Conservation (phyloP, 306 rosid species). For the cucumber (Cucumis sativus) region DNA sequence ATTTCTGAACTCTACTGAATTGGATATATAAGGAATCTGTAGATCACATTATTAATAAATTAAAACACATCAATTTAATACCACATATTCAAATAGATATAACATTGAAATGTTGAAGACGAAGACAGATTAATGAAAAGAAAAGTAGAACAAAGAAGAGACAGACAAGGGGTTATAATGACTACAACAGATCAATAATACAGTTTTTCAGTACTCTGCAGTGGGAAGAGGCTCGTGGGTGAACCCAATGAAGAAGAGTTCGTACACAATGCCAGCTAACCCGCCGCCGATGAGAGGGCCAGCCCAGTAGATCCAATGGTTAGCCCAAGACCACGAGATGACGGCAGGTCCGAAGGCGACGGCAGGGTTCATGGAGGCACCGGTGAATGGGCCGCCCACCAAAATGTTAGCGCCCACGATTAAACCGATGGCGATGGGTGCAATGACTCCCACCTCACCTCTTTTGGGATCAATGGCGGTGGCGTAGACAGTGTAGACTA, state of each 20-base stretch:
- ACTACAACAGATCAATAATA: neutral
- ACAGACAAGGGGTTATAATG: neutral
- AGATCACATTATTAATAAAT: too few relatives aligned
- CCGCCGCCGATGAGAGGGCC: conserved; percentile 87
- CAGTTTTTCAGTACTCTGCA: neutral
- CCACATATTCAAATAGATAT: too few relatives aligned
- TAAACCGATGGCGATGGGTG: conserved; percentile 90
- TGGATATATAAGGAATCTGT: too few relatives aligned
- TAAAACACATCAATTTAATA: too few relatives aligned
- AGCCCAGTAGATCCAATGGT: conserved; percentile 86
- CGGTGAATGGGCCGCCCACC: conserved; percentile 70
- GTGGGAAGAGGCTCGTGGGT: conserved; percentile 37
- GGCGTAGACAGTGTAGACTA: conserved; percentile 90
- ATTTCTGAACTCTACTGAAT: too few relatives aligned
- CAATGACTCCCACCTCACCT: conserved; percentile 57
- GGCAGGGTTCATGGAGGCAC: conserved; percentile 94
- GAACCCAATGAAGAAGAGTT: conserved; percentile 39
- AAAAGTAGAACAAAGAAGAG: neutral
- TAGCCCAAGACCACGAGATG: conserved; percentile 64
- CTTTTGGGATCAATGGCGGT: conserved; percentile 78
- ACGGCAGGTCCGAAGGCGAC: conserved; percentile 80
- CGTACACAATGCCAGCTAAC: conserved; percentile 53
- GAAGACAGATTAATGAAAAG: too few relatives aligned
- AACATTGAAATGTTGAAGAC: too few relatives aligned
- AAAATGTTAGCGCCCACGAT: conserved; percentile 83